phyloP scores from a whole-genome alignment of 192 early-diverging fungal genomes.

The Backusella australiensis region DNA sequence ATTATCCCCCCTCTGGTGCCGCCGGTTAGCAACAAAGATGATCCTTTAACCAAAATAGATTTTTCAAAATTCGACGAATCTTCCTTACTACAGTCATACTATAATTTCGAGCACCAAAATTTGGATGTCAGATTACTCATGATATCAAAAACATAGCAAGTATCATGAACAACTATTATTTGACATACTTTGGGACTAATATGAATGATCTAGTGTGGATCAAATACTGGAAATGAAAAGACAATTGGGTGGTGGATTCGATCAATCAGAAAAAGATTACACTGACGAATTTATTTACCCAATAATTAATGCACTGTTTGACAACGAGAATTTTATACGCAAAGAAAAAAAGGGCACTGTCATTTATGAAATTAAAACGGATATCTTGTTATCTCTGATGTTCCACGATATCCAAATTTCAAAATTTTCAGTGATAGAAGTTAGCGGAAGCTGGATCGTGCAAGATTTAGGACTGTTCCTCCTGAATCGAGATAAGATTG shows the following conservation, averaged over 20 bases:
- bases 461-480: not conserved
- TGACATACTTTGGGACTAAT: not conserved
- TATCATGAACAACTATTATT: not conserved
- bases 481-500: not conserved
- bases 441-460: not conserved
- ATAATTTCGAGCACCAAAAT: not conserved
- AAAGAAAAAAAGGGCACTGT: not conserved
- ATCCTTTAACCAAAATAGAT: not conserved
- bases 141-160: not conserved
- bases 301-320: not conserved
- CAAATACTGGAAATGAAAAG: not conserved
- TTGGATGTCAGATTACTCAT: not conserved
- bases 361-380: not conserved
- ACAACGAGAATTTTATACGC: not conserved
- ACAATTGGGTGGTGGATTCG: not conserved
- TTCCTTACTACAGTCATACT: not conserved
- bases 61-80: not conserved
- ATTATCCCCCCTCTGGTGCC: not conserved
- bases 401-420: not conserved
- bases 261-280: not conserved
- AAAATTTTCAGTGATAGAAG: not conserved
- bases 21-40: not conserved
- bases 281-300: not conserved
- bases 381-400: not conserved
- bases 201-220: not conserved